Evolutionary conservation across 2,329 filamentous ascomycete genomes (phyloP).

Genomic region (Scleromitrula shiraiana): DNA sequence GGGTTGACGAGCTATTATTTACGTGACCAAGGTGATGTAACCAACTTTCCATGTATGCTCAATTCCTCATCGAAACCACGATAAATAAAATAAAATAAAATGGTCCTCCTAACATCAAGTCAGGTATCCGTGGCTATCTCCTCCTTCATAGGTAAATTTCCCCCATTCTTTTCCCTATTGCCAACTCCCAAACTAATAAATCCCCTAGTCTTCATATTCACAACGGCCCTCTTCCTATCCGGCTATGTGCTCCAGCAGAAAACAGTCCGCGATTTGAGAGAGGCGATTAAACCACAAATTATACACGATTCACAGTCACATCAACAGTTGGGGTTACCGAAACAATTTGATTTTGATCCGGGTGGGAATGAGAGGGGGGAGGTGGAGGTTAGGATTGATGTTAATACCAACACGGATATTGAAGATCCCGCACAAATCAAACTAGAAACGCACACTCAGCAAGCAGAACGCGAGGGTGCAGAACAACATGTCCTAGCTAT

Average conservation of each 20-base stretch:
- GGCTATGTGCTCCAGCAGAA: conserved; percentile 85
- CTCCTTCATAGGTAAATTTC: conserved; percentile 47
- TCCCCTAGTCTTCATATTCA: conserved; percentile 63
- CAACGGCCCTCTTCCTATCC: conserved; percentile 73
- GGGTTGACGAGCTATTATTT: conserved; percentile 2
- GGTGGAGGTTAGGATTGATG: not conserved
- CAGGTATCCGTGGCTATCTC: conserved; percentile 65
- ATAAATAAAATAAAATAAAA: not conserved
- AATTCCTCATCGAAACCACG: not conserved
- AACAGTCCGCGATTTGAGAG: conserved; percentile 69
- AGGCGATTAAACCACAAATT: conserved; percentile 46
- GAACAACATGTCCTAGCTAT: too few species aligned
- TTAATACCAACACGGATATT: too few species aligned
- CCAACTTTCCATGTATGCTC: not conserved
- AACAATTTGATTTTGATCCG: conserved; percentile 9
- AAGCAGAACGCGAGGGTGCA: too few species aligned
- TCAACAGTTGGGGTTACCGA: conserved; percentile 18
- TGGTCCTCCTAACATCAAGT: conserved; percentile 52
- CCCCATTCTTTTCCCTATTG: not conserved
- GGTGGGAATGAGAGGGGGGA: not conserved
- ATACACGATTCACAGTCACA: conserved; percentile 11
- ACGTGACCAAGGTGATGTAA: not conserved
- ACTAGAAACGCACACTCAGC: too few species aligned
- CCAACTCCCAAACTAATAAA: conserved; percentile 9
- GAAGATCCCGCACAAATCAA: too few species aligned